Evolutionary conservation across 2,329 filamentous ascomycete species (phyloP), one percentile per base, ranked within the genome.

Genomic region (Sphaerulina vaccinii): DNA sequence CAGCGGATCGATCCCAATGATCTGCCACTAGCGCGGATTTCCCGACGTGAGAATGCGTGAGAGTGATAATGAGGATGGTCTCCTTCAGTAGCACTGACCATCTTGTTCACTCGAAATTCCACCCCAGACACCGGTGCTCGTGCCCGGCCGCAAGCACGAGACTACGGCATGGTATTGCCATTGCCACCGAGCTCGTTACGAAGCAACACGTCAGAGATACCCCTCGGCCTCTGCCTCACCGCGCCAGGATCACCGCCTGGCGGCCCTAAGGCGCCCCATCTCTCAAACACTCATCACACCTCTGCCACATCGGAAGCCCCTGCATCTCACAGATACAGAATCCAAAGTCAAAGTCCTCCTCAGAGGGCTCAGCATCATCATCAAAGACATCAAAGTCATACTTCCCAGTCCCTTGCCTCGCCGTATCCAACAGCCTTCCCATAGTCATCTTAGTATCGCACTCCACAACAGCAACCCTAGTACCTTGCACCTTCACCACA

Each of bases 311-410:
- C 3, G 27, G 27, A 32, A 10, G 27, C 4, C n/a, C 27, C 27
- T 10, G 27, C 27, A 32, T 11, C 8, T 3, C 10, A 32, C 27
- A 32, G n/a, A 32, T 8, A 13, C 27, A 32, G n/a, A 11, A 5
- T 37, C 35, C 42, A 45, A 13, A 19, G n/a, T n/a, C n/a, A n/a
- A n/a, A n/a, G n/a, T n/a, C n/a, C 24, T 43, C 40, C 24, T 13
- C 16, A 3, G 13, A 8, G 4, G n/a, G 16, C 40, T 18, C 16
- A 15, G 5, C 16, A 13, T 15, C 2, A 13, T 19, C 23, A 7
- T 27, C 18, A 27, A 18, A 43, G 40, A 32, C 18, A 6, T 6
- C 40, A 18, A 27, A 32, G 4, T n/a, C 18, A 24, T 21, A 19
- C 41, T 36, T 15, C 3, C n/a, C 23, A 4, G 45, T 36, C 15